Percentiles rank a stretch among this genome's conserved stretches.
Conservation (phyloP, 805 yeast species). For the Hanseniaspora mollemarum region DNA sequence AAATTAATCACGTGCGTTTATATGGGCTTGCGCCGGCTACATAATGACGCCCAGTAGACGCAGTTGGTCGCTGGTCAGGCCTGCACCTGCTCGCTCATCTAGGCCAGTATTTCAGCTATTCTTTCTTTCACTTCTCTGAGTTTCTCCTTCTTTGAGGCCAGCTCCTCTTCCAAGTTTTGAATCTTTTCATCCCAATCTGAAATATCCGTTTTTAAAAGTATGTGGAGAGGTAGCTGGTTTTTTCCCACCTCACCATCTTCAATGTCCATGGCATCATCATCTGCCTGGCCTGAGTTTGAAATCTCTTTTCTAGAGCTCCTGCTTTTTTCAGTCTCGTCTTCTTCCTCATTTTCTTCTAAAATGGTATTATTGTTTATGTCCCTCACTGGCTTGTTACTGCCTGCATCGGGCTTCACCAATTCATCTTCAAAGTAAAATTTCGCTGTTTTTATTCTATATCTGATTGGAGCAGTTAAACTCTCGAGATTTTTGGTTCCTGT, state of each 20-base stretch:
- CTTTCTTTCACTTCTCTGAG: conserved; percentile 18
- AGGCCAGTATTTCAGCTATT: conserved; percentile 12
- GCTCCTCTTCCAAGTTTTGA: conserved; percentile 22
- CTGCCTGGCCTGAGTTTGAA: not conserved
- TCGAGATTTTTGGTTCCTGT: conserved; percentile 16
- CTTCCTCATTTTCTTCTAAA: not conserved
- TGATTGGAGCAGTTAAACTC: conserved; percentile 13
- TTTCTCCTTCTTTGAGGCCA: conserved; percentile 22
- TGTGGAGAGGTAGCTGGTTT: conserved; percentile 24
- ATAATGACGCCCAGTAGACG: too few species aligned
- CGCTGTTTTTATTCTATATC: conserved; percentile 14
- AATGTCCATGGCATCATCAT: not conserved
- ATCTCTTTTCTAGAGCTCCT: not conserved
- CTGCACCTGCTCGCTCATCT: too few species aligned
- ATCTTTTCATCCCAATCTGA: conserved; percentile 27
- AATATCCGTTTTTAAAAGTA: conserved; percentile 23
- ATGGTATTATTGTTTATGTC: not conserved
- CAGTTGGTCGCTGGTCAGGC: too few species aligned
- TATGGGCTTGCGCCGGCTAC: too few species aligned
- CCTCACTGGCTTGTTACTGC: not conserved
- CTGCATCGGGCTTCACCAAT: not conserved
- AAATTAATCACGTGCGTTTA: too few species aligned
- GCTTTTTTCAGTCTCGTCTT: not conserved
- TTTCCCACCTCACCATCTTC: too few species aligned
- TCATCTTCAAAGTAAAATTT: conserved; percentile 6